phyloP scores from a whole-genome alignment of 257 asterid species.

The Solanum corneliomulleri region DNA sequence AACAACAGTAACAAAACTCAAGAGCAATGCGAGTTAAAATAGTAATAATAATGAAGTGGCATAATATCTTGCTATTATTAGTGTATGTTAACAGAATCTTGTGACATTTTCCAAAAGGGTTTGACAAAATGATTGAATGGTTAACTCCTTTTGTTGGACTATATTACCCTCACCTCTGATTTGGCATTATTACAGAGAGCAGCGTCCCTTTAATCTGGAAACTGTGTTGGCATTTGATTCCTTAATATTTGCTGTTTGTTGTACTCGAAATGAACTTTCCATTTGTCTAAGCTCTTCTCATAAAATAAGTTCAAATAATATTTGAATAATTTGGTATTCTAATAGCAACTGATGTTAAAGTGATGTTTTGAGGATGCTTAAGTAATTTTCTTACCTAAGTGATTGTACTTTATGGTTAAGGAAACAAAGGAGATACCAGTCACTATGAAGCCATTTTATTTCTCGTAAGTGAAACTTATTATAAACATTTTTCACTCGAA shows the following conservation, averaged over 20 bases:
- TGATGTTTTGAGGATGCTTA: neutral
- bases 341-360: neutral
- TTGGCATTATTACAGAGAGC: neutral
- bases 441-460: neutral
- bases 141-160: neutral
- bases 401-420: neutral
- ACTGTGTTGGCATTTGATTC: neutral
- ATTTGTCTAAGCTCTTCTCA: neutral
- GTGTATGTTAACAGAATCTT: neutral
- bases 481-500: neutral
- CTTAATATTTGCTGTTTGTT: neutral
- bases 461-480: neutral
- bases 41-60: neutral
- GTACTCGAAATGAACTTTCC: neutral
- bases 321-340: neutral
- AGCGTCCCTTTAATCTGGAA: neutral
- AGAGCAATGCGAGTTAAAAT: neutral
- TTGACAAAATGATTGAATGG: neutral
- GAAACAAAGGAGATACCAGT: neutral
- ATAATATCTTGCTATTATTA: neutral
- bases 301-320: neutral
- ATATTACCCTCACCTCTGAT: neutral
- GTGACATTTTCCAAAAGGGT: neutral
- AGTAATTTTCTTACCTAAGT: neutral
- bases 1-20: neutral